Conservation (phyloP, 768 basidiomycete genomes). For the Coprinopsis cinerea region DNA sequence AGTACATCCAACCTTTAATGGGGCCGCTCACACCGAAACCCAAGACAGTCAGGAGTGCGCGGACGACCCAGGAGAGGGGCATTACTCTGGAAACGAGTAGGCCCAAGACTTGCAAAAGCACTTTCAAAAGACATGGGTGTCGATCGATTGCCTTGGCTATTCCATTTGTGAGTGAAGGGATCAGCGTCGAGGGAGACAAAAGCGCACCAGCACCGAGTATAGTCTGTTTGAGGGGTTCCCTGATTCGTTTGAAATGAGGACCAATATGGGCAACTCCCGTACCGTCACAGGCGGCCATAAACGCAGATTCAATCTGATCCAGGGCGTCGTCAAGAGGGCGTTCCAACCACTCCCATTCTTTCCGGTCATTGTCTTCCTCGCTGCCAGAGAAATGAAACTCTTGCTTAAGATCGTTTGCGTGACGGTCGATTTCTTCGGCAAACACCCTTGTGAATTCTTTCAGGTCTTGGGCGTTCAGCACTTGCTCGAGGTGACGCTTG, state of each 20-base stretch:
- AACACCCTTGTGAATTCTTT: neutral
- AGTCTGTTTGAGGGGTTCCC: too few species aligned
- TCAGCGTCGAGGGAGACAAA: neutral
- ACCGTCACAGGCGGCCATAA: too few species aligned
- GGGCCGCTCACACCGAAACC: constrained; percentile 4
- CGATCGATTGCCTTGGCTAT: neutral
- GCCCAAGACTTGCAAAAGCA: neutral
- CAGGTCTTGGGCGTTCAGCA: neutral
- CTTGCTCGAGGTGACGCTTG: neutral
- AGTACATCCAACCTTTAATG: neutral
- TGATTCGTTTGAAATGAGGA: too few species aligned
- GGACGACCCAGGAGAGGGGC: neutral
- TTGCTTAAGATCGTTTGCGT: neutral
- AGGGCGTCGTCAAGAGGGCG: neutral
- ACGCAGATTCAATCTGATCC: too few species aligned
- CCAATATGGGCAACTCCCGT: too few species aligned
- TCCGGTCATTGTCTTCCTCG: neutral
- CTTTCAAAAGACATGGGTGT: constrained; percentile 2
- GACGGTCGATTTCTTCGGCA: neutral
- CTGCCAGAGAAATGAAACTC: neutral
- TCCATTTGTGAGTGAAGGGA: neutral
- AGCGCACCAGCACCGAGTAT: too few species aligned
- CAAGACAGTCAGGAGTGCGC: neutral
- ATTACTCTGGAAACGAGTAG: neutral
- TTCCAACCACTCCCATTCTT: neutral